These are phyloP conservation scores for Polytrichum commune DNA, from an alignment of 225 moss, liverwort and hornwort genomes.

Conservation along the genomic window DNA sequence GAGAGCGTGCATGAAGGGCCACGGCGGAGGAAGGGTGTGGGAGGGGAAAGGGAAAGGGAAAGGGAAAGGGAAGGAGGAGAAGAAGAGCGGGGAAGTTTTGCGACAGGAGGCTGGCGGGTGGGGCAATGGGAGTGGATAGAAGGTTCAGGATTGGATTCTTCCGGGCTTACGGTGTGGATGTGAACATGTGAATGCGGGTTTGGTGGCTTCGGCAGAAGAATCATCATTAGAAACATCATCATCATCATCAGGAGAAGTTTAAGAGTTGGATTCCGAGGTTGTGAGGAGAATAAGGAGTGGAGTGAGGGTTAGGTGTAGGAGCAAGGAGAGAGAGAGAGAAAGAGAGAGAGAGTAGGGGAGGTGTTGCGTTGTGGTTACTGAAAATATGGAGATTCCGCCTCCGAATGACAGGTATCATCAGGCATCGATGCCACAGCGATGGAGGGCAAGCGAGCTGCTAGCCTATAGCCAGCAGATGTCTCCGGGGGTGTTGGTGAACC, in stretches of 20 bases:
- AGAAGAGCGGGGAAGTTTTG: conserved; percentile 26
- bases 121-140: conserved; percentile 51
- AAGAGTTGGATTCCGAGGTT: too few relatives aligned
- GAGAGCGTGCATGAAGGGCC: conserved; percentile 2
- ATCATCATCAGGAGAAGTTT: too few relatives aligned
- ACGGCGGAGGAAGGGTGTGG: background rate
- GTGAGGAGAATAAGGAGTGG: too few relatives aligned
- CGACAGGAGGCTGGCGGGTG: conserved; percentile 47
- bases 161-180: conserved; percentile 1
- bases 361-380: background rate
- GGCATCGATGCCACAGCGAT: conserved; percentile 18
- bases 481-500: conserved; percentile 18
- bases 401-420: conserved; percentile 29
- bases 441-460: conserved; percentile 36
- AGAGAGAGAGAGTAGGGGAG: background rate
- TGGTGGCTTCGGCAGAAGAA: conserved; percentile 3
- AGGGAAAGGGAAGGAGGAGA: background rate
- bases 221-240: too few relatives aligned
- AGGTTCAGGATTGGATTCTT: background rate
- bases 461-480: conserved; percentile 39
- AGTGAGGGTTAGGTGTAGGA: conserved; percentile 21
- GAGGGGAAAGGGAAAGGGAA: background rate
- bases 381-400: conserved; percentile 44
- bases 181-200: conserved; percentile 29
- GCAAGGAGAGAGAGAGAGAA: conserved; percentile 16